Evolutionary conservation across 768 basidiomycete genomes (phyloP).

Genomic region (Suillus sp.): DNA sequence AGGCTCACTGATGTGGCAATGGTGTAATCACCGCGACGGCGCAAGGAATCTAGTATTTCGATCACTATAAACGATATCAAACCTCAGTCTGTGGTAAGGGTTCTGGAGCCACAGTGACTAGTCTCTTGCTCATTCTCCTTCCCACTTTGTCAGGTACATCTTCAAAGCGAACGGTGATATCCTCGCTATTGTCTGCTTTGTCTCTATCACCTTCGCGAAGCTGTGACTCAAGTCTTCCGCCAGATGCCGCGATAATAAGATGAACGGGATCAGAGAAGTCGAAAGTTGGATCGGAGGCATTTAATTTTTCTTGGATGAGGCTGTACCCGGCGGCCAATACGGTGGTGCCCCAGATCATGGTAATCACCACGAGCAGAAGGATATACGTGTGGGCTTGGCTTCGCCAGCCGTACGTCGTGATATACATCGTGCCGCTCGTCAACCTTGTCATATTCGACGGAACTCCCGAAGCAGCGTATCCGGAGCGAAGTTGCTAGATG

Average conservation of each 20-base stretch:
- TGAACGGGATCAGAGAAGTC: conserved; percentile 11
- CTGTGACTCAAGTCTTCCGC: background rate
- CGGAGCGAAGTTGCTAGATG: conserved; percentile 12
- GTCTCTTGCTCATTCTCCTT: background rate
- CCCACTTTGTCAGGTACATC: background rate
- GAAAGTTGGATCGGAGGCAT: conserved; percentile 7
- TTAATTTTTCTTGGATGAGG: background rate
- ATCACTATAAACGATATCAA: background rate
- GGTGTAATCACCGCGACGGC: background rate
- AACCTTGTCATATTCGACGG: conserved; percentile 8
- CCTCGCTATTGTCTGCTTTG: background rate
- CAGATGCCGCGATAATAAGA: conserved; percentile 6
- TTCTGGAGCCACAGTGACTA: background rate
- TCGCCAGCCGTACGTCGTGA: conserved; percentile 12
- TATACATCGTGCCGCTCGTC: conserved; percentile 9
- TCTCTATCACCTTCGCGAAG: background rate
- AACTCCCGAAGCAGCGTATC: conserved; percentile 9
- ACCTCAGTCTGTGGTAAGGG: background rate
- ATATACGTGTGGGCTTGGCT: conserved; percentile 5
- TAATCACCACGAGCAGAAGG: conserved; percentile 7
- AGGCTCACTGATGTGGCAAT: background rate
- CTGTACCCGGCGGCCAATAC: conserved; percentile 8
- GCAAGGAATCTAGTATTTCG: background rate
- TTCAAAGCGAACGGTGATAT: background rate
- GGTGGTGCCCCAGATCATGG: background rate